These are phyloP conservation scores for Acanthamoeba royreba DNA, from an alignment of 208 protist species.

Conservation along the genomic window DNA sequence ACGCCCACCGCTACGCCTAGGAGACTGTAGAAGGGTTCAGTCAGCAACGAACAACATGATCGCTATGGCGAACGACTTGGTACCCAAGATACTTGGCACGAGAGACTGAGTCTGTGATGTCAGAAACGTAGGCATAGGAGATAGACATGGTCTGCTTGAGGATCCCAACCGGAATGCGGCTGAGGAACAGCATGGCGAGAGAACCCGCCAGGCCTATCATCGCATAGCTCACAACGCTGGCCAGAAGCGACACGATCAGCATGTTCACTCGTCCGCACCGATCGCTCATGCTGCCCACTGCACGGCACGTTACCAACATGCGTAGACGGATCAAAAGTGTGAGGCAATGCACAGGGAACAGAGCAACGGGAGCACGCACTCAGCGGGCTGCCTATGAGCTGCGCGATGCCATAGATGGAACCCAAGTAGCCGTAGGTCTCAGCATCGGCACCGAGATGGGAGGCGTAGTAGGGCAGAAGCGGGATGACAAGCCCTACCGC, in stretches of 20 bases:
- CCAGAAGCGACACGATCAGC: neutral
- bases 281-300: neutral
- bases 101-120: neutral
- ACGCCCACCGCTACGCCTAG: neutral
- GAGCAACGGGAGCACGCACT: neutral
- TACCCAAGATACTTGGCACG: slow-evolving; percentile 9
- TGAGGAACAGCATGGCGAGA: neutral
- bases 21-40: neutral
- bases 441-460: neutral
- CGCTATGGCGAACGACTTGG: neutral
- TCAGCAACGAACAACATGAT: neutral
- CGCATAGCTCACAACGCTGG: neutral
- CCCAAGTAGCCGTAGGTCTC: neutral
- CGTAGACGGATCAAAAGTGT: neutral
- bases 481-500: neutral
- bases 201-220: neutral
- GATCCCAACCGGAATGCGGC: neutral
- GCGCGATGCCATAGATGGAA: neutral
- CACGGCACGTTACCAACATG: neutral
- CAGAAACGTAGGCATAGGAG: neutral
- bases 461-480: neutral
- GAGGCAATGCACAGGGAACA: neutral
- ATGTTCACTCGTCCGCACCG: neutral
- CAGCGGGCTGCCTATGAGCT: neutral
- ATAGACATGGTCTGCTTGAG: neutral